Evolutionary conservation across 257 asterid species (phyloP).

Genomic region (Solanum chmielewskii): DNA sequence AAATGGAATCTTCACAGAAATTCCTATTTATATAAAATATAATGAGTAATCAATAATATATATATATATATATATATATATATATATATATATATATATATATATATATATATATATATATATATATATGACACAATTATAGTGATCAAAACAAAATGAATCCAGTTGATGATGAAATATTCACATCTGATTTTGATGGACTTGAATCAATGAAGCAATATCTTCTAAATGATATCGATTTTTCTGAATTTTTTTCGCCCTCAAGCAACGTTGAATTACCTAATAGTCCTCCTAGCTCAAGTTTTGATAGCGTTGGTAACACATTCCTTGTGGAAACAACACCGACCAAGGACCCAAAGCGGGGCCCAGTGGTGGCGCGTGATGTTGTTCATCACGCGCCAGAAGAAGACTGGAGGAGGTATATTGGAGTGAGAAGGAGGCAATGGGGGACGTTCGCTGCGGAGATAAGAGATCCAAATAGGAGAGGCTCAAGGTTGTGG

Average conservation of each 20-base stretch:
- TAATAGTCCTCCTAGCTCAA: background rate
- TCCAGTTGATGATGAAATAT: background rate
- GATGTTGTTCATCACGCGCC: background rate
- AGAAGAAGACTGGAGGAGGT: conserved; percentile 7
- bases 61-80: too few species aligned
- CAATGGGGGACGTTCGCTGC: conserved; percentile 33
- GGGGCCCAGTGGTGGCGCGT: background rate
- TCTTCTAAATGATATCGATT: conserved; percentile 16
- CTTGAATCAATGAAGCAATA: conserved; percentile 24
- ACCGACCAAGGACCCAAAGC: background rate
- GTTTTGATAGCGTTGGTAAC: background rate
- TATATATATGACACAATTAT: background rate
- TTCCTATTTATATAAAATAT: too few species aligned
- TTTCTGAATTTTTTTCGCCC: background rate
- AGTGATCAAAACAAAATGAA: background rate
- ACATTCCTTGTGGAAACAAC: background rate
- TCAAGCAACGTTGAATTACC: background rate
- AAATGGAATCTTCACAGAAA: background rate
- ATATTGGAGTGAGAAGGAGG: conserved; percentile 25
- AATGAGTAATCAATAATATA: too few species aligned
- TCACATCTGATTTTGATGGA: background rate
- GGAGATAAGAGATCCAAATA: conserved; percentile 19
- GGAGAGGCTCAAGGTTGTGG: conserved; percentile 21
- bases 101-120: too few species aligned
- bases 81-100: too few species aligned